These are phyloP conservation scores for Trichoderma gracile DNA, from an alignment of 2,329 filamentous ascomycete species.

Conservation along the genomic window DNA sequence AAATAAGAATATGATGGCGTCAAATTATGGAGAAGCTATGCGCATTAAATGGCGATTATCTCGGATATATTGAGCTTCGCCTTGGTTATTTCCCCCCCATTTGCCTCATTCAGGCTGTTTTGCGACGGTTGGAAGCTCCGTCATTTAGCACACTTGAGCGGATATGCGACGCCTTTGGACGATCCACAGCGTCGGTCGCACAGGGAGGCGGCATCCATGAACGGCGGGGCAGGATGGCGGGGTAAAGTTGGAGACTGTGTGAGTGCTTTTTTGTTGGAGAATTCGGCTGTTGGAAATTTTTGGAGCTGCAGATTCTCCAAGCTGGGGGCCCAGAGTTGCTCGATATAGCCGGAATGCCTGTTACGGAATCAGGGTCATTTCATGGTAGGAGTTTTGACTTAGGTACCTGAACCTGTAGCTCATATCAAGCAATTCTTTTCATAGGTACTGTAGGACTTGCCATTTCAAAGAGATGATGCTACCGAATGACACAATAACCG, in stretches of 20 bases:
- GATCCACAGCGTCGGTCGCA: background rate
- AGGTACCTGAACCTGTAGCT: too few species aligned
- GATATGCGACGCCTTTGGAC: constrained; percentile 9
- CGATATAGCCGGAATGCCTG: too few species aligned
- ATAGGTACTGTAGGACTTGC: too few species aligned
- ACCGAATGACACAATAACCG: too few species aligned
- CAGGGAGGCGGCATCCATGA: background rate
- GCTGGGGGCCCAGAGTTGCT: too few species aligned
- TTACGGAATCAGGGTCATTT: too few species aligned
- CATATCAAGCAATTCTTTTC: too few species aligned
- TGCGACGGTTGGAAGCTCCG: background rate
- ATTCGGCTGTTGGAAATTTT: too few species aligned
- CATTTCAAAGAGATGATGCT: too few species aligned
- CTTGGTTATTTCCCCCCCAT: background rate
- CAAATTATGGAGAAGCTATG: constrained; percentile 9
- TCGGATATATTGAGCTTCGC: constrained; percentile 17
- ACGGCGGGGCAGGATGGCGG: constrained; percentile 22
- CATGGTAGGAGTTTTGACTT: too few species aligned
- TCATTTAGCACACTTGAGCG: constrained; percentile 1
- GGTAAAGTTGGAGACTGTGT: constrained; percentile 19
- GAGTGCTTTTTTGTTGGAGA: too few species aligned
- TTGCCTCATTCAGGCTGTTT: constrained; percentile 20
- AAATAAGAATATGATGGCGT: background rate
- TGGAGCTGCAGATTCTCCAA: too few species aligned
- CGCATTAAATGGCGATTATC: constrained; percentile 9